Base-by-base conservation (phyloP, 345 rosid genomes). In the Citrus australasica region DNA sequence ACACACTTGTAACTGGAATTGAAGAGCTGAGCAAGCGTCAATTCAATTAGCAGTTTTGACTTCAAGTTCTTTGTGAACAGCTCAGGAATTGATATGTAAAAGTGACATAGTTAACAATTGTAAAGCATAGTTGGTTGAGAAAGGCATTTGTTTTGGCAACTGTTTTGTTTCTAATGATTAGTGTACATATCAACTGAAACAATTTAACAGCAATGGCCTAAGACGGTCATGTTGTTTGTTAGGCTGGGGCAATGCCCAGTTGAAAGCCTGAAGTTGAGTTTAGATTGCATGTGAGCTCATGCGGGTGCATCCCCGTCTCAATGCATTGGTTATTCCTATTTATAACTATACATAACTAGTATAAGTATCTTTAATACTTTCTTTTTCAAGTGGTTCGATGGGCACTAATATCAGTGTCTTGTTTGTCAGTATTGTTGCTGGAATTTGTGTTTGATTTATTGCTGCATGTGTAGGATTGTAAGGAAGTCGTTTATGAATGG, bases 401-500 rank as follows among this genome's bases (percentile, higher is more conserved):
- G 42, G 13, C 46, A 53, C 46, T 32, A 13, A 46, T 65, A 16
- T 42, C 37, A 74, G 48, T 76, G 53, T 22, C 35, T 33, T 37
- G 67, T 61, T 51, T 73, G 53, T 51, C 10, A 35, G 55, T 78
- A 17, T 58, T 74, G 69, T 61, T 73, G 13, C 30, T 74, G 72
- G 60, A 61, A 38, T 16, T 60, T 74, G 48, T 35, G 73, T 79
- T 67, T 25, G 48, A 35, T 77, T 62, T 51, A 66, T 78, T 82
- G 75, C 53, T 79, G 69, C 73, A 63, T 32, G 77, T 88, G 83
- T 78, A 93, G 98, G 98, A 93, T 82, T 95, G 98, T 69, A 83
- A 75, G 75, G 93, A 87, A 84, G 94, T 93, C 86, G 98, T 95
- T 59, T 95, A 90, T 83, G 99, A 95, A 82, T 93, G 99, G 99